Evolutionary conservation across 2,329 filamentous ascomycete species (phyloP).

Genomic region (Talaromyces sp.): DNA sequence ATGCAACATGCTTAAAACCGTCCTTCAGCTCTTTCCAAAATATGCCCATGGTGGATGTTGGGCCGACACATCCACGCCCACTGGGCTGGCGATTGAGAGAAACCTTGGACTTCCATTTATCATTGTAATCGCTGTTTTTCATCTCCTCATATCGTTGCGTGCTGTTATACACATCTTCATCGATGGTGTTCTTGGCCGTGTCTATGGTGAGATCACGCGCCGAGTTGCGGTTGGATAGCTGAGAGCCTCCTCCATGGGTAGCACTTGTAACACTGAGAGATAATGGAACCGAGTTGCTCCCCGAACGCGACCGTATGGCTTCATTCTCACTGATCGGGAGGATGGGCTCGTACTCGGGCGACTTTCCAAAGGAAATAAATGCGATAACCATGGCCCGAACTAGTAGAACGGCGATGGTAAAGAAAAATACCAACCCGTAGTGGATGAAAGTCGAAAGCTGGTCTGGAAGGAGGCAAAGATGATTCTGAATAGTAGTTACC

Average conservation of each 20-base stretch:
- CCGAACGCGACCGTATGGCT: constrained; percentile 13
- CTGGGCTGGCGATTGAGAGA: constrained; percentile 2
- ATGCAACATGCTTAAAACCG: constrained; percentile 45
- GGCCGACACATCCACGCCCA: constrained; percentile 14
- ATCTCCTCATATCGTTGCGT: constrained; percentile 9
- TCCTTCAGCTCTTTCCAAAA: constrained; percentile 54
- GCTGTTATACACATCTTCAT: constrained; percentile 6
- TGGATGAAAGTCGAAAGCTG: constrained; percentile 78
- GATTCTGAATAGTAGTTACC: constrained; percentile 67
- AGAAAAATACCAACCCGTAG: constrained; percentile 61
- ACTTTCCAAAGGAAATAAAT: constrained; percentile 20
- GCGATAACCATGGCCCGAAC: constrained; percentile 36
- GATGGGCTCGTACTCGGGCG: constrained; percentile 28
- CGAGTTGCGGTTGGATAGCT: constrained; percentile 7
- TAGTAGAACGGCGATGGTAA: constrained; percentile 47
- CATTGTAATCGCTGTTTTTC: constrained; percentile 12
- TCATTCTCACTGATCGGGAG: constrained; percentile 21
- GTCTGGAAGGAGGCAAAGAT: constrained; percentile 84
- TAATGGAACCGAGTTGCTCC: constrained; percentile 21
- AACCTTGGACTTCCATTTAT: constrained; percentile 24
- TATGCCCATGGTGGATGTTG: constrained; percentile 50
- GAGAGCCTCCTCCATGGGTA: constrained; percentile 17
- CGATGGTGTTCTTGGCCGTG: not conserved
- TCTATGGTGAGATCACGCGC: not conserved
- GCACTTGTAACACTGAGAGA: constrained; percentile 16